Percentiles rank a stretch among this genome's conserved stretches.
Evolutionary conservation across 169 alveolate species (phyloP).

Genomic region (Amoebophrya sp.): DNA sequence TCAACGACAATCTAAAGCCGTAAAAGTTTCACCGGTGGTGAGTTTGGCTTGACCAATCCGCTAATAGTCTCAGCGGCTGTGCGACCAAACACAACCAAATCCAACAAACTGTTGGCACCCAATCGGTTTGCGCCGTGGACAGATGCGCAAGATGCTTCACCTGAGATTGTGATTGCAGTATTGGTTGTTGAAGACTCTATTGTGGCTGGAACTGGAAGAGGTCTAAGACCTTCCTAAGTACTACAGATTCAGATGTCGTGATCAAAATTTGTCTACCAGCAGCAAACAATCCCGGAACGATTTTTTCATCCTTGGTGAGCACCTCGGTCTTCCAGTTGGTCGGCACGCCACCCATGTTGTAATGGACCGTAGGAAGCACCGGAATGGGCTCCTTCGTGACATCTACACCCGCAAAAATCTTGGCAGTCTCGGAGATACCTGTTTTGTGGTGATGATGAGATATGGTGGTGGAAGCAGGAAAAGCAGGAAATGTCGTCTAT

Average conservation of each 20-base stretch:
- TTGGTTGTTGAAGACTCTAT: not conserved
- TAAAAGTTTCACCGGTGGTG: slow-evolving; percentile 46
- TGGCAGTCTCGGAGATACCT: slow-evolving; percentile 92
- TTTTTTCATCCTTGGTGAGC: slow-evolving; percentile 55
- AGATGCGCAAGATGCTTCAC: slow-evolving; percentile 97
- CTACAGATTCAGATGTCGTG: no score
- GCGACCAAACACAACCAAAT: slow-evolving; percentile 93
- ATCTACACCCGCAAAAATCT: slow-evolving; percentile 84
- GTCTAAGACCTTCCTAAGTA: not conserved
- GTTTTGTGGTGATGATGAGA: no score
- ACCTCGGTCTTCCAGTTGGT: slow-evolving; percentile 93
- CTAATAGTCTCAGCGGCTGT: slow-evolving; percentile 85
- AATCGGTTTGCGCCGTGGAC: slow-evolving; percentile 98
- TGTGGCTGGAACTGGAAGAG: no score
- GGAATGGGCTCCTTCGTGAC: slow-evolving; percentile 89
- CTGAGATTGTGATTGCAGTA: slow-evolving; percentile 62
- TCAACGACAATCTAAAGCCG: no score
- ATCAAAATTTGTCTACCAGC: slow-evolving; percentile 53
- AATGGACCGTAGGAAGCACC: slow-evolving; percentile 96
- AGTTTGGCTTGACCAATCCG: slow-evolving; percentile 71
- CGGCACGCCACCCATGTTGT: slow-evolving; percentile 99
- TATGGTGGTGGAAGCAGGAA: no score
- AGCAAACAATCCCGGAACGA: slow-evolving; percentile 86
- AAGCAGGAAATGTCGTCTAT: no score
- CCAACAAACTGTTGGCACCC: slow-evolving; percentile 95